phyloP scores from a whole-genome alignment of 805 yeast species.

The Sugiyamaella valdiviana region DNA sequence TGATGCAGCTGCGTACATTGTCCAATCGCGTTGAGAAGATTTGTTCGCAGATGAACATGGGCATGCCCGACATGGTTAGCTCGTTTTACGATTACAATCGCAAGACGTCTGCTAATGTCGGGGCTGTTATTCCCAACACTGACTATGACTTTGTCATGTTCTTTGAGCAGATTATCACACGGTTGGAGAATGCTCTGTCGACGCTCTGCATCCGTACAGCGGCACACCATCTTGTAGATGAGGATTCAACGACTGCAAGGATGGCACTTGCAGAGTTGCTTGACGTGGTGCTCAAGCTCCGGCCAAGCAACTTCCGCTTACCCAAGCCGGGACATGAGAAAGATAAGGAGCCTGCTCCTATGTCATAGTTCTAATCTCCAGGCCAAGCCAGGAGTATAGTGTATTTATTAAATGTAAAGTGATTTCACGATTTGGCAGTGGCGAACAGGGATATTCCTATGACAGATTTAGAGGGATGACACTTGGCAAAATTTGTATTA shows the following conservation, averaged over 20 bases:
- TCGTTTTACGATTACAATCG: conserved; percentile 10
- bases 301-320: neutral
- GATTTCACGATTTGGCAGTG: neutral
- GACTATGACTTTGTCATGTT: conserved; percentile 23
- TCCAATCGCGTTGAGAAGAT: conserved; percentile 23
- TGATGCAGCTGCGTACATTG: conserved; percentile 15
- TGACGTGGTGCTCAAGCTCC: neutral
- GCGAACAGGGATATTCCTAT: neutral
- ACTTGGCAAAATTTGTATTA: no score
- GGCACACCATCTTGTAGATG: neutral
- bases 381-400: neutral
- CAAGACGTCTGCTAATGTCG: conserved; percentile 13
- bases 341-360: neutral
- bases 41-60: conserved; percentile 19
- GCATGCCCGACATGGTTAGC: conserved; percentile 9
- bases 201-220: conserved; percentile 24
- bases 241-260: neutral
- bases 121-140: conserved; percentile 19
- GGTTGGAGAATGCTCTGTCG: conserved; percentile 29
- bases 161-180: conserved; percentile 28
- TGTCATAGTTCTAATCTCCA: neutral
- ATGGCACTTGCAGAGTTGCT: neutral
- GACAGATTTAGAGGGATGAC: neutral
- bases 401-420: neutral
- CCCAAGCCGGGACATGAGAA: neutral